phyloP scores from a whole-genome alignment of 1,139 yeast genomes.

The Meyerozyma carpophila region DNA sequence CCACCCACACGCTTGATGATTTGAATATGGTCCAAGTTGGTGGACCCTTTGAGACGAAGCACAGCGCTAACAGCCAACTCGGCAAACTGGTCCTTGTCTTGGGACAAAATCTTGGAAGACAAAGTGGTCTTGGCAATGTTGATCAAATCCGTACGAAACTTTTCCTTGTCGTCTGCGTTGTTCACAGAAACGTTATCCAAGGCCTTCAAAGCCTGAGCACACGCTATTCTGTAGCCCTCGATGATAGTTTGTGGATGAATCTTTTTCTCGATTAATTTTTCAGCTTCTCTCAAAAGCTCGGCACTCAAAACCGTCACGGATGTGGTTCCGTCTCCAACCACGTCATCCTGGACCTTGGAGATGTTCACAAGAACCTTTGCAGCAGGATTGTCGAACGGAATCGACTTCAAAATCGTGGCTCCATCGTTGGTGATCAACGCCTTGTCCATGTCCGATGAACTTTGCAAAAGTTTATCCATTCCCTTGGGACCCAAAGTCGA shows the following conservation, averaged over 20 bases:
- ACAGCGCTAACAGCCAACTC: slow-evolving; percentile 93
- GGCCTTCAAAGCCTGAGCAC: slow-evolving; percentile 76
- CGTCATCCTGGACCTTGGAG: slow-evolving; percentile 96
- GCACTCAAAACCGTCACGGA: slow-evolving; percentile 95
- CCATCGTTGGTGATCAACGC: slow-evolving; percentile 95
- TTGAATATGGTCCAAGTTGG: slow-evolving; percentile 93
- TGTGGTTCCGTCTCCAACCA: slow-evolving; percentile 98
- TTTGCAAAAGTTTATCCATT: slow-evolving; percentile 91
- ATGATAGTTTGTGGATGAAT: slow-evolving; percentile 98
- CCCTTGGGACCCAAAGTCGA: slow-evolving; percentile 98
- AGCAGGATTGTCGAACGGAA: slow-evolving; percentile 96
- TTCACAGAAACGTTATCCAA: slow-evolving; percentile 75
- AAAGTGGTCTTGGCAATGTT: slow-evolving; percentile 91
- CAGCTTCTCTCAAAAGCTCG: slow-evolving; percentile 92
- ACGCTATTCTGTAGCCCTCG: slow-evolving; percentile 90
- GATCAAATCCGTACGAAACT: slow-evolving; percentile 71
- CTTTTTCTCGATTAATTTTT: slow-evolving; percentile 82
- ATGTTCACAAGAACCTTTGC: slow-evolving; percentile 95
- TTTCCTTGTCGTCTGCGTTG: slow-evolving; percentile 53
- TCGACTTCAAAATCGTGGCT: slow-evolving; percentile 90
- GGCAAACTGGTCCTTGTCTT: slow-evolving; percentile 87
- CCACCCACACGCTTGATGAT: slow-evolving; percentile 94
- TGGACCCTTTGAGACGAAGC: slow-evolving; percentile 83
- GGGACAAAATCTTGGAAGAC: slow-evolving; percentile 89
- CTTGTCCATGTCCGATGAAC: slow-evolving; percentile 68